These are phyloP conservation scores for Leccinum sublutescens DNA, from an alignment of 768 basidiomycete genomes.

Conservation along the genomic window DNA sequence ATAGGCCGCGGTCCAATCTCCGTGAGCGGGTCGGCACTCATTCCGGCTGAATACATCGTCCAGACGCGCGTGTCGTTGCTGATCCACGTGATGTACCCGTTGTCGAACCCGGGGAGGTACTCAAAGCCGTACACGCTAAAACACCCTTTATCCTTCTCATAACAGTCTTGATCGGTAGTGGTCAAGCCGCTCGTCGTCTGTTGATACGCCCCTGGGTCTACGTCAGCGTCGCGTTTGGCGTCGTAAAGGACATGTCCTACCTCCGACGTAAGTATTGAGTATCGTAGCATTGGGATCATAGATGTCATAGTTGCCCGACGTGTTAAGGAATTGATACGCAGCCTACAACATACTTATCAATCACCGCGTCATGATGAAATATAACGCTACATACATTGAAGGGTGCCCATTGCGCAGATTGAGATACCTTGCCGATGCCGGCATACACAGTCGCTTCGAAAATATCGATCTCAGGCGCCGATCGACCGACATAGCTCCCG, in stretches of 20 bases:
- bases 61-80: conserved; percentile 53
- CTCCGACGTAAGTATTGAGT: conserved; percentile 46
- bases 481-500: conserved; percentile 50
- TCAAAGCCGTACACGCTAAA: conserved; percentile 55
- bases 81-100: conserved; percentile 69
- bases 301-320: conserved; percentile 34
- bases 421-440: conserved; percentile 46
- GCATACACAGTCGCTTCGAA: conserved; percentile 46
- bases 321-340: conserved; percentile 42
- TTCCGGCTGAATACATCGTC: conserved; percentile 50
- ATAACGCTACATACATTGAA: conserved; percentile 28
- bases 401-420: conserved; percentile 49
- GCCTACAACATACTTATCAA: conserved; percentile 33
- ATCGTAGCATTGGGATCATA: conserved; percentile 36
- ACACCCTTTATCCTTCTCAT: conserved; percentile 39
- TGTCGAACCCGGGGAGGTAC: conserved; percentile 49
- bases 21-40: conserved; percentile 49
- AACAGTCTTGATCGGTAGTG: conserved; percentile 43
- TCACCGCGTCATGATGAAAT: not conserved
- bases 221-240: conserved; percentile 5
- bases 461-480: conserved; percentile 61
- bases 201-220: conserved; percentile 35
- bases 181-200: conserved; percentile 39
- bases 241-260: conserved; percentile 15
- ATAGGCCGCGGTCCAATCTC: conserved; percentile 60